Conservation (phyloP, 768 basidiomycete genomes). For the Trametes punicea region DNA sequence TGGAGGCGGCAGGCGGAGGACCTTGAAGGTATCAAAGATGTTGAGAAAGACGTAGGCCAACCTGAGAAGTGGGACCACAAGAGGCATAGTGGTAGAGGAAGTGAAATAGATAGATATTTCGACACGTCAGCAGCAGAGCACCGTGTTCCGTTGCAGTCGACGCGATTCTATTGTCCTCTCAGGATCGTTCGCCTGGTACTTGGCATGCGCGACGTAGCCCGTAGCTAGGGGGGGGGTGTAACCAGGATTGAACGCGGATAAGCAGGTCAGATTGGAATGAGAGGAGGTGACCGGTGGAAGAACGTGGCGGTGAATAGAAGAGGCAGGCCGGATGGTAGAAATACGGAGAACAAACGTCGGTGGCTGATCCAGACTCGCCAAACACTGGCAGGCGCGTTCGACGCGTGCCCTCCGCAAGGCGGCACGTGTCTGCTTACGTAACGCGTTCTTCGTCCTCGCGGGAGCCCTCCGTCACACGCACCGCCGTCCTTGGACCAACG, state of each 20-base stretch:
- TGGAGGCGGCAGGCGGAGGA: slow-evolving; percentile 62
- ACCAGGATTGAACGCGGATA: no score
- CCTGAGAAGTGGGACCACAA: slow-evolving; percentile 65
- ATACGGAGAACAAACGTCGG: slow-evolving; percentile 14
- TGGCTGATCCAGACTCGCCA: slow-evolving; percentile 12
- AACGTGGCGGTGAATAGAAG: background rate
- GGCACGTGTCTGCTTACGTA: slow-evolving; percentile 21
- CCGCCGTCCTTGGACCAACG: slow-evolving; percentile 8
- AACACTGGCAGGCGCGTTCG: slow-evolving; percentile 15
- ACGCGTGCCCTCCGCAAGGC: slow-evolving; percentile 20
- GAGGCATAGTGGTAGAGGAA: slow-evolving; percentile 47
- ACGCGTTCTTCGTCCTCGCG: slow-evolving; percentile 9
- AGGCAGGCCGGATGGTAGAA: slow-evolving; percentile 5
- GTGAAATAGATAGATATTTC: background rate
- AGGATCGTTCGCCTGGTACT: no score
- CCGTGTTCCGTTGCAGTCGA: no score
- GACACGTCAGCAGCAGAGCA: background rate
- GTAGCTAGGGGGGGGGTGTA: no score
- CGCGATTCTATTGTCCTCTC: background rate
- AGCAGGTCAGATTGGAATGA: no score
- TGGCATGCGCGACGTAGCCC: no score
- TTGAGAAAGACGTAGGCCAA: slow-evolving; percentile 72
- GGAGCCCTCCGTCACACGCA: background rate
- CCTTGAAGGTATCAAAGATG: slow-evolving; percentile 83
- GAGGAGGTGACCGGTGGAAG: no score